phyloP scores from a whole-genome alignment of 768 basidiomycete genomes.

The Boletus sensibilis region DNA sequence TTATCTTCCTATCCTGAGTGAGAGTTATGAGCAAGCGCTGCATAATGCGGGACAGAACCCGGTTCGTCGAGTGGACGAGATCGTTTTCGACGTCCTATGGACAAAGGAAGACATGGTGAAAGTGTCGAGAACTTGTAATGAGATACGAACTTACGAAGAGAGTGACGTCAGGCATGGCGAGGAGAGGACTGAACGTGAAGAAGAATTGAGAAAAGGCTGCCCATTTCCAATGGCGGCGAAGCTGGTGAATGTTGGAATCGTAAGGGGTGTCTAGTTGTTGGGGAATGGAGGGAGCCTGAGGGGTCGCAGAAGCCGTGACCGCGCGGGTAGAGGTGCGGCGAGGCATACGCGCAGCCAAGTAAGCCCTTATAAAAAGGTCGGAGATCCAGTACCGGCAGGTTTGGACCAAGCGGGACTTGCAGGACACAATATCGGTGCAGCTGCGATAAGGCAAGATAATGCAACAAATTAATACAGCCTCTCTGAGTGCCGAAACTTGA shows the following conservation, averaged over 20 bases:
- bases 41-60: conserved; percentile 71
- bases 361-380: conserved; percentile 38
- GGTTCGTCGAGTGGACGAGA: conserved; percentile 56
- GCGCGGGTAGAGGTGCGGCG: conserved; percentile 50
- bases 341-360: conserved; percentile 50
- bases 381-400: conserved; percentile 35
- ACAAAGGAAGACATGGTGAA: conserved; percentile 12
- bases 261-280: conserved; percentile 28
- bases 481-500: no score
- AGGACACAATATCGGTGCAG: conserved; percentile 17
- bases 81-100: conserved; percentile 77
- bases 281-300: conserved; percentile 27
- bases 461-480: conserved; percentile 21
- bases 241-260: conserved; percentile 44
- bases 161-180: conserved; percentile 70
- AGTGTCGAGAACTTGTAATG: neutral
- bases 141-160: conserved; percentile 47
- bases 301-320: conserved; percentile 32
- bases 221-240: conserved; percentile 89
- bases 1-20: conserved; percentile 78
- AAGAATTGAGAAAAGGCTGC: conserved; percentile 90
- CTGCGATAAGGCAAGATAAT: conserved; percentile 22
- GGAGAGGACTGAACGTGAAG: conserved; percentile 74
- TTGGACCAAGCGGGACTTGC: conserved; percentile 22
- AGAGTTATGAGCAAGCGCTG: conserved; percentile 68